Percentiles rank a stretch among this genome's conserved stretches.
phyloP scores from a whole-genome alignment of 2,329 filamentous ascomycete species.

The Blastomyces gilchristii region DNA sequence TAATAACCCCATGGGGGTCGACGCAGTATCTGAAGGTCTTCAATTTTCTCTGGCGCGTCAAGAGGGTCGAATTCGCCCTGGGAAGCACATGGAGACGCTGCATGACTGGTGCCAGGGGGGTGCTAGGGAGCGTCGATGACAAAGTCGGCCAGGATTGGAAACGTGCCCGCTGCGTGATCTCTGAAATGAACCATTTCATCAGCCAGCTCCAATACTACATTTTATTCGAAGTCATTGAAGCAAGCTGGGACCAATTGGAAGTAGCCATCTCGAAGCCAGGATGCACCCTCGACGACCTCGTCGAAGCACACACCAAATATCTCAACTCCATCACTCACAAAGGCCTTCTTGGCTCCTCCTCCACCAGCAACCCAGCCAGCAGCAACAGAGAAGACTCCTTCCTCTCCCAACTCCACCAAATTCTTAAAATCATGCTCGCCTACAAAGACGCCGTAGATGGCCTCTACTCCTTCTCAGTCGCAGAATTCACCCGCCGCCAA shows the following conservation, averaged over 20 bases:
- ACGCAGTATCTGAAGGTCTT: constrained; percentile 98
- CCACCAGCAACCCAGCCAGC: constrained; percentile 28
- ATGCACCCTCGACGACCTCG: constrained; percentile 88
- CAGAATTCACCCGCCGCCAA: constrained; percentile 86
- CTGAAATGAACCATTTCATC: constrained; percentile 98
- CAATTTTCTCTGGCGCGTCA: constrained; percentile 97
- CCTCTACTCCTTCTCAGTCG: constrained; percentile 87
- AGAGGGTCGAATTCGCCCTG: constrained; percentile 90
- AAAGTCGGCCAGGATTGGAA: constrained; percentile 77
- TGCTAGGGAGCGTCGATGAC: constrained; percentile 66
- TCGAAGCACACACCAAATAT: constrained; percentile 81
- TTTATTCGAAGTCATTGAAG: constrained; percentile 94
- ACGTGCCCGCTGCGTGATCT: constrained; percentile 71
- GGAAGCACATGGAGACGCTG: constrained; percentile 85
- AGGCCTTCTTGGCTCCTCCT: constrained; percentile 67
- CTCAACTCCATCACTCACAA: constrained; percentile 93
- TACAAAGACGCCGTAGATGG: constrained; percentile 92
- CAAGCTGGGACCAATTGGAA: constrained; percentile 86
- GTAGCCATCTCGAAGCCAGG: constrained; percentile 70
- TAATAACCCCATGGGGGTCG: constrained; percentile 90
- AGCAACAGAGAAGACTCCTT: constrained; percentile 63
- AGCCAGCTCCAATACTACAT: constrained; percentile 98
- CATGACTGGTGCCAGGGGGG: constrained; percentile 90
- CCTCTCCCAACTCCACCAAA: constrained; percentile 80
- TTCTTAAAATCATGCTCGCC: constrained; percentile 83